Conservation (phyloP, 2,329 filamentous ascomycete genomes). For the Bisporella sp. region DNA sequence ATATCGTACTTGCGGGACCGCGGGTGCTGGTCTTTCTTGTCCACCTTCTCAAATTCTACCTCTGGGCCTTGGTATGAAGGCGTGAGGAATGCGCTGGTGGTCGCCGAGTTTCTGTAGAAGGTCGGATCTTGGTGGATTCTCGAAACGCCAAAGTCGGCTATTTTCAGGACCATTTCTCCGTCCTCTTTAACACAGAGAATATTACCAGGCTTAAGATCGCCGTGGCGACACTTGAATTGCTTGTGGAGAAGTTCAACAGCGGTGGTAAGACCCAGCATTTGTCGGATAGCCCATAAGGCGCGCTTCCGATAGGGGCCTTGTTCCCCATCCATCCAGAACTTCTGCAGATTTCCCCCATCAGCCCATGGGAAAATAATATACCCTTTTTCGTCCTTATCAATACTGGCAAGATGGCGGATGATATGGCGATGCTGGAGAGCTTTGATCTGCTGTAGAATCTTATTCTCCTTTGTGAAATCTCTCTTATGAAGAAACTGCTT, state of each 20-base stretch:
- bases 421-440: constrained; percentile 9
- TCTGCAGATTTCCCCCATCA: constrained; percentile 10
- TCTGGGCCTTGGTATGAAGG: constrained; percentile 3
- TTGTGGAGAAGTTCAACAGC: constrained; percentile 17
- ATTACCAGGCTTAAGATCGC: constrained; percentile 4
- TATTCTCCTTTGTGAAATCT: constrained; percentile 1
- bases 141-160: constrained; percentile 2
- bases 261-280: constrained; percentile 18
- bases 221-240: constrained; percentile 9
- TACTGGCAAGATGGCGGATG: constrained; percentile 19
- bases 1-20: constrained; percentile 14
- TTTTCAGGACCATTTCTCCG: background rate
- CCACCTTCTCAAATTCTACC: constrained; percentile 2
- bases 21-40: background rate
- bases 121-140: constrained; percentile 1
- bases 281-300: constrained; percentile 17
- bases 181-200: constrained; percentile 3
- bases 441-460: constrained; percentile 1
- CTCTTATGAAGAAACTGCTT: constrained; percentile 1
- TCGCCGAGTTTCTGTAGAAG: background rate
- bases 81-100: background rate
- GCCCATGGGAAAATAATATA: constrained; percentile 22
- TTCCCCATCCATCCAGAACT: constrained; percentile 12
- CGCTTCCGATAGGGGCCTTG: constrained; percentile 1
- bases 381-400: constrained; percentile 7